These are phyloP conservation scores for Angophora floribunda DNA, from an alignment of 345 rosid genomes.

Conservation along the genomic window DNA sequence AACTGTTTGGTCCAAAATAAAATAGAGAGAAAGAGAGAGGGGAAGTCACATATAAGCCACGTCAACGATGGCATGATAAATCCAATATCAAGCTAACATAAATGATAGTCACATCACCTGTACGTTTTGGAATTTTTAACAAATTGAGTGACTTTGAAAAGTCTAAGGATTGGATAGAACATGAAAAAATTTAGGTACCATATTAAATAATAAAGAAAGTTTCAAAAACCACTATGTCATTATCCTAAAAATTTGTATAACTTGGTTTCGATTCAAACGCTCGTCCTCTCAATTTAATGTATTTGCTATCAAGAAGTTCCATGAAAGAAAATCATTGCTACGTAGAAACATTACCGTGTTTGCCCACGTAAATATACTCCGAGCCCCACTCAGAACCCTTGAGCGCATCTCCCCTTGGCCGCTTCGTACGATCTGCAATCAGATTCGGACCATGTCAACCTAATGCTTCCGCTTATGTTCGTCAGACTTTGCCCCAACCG, in stretches of 20 bases:
- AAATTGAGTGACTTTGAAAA: not conserved
- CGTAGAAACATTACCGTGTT: not conserved
- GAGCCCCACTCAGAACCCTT: not conserved
- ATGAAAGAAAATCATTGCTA: not conserved
- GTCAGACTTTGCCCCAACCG: fast-evolving
- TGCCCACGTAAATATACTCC: not conserved
- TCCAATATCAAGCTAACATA: not conserved
- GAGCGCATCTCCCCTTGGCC: not conserved
- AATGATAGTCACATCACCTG: not conserved
- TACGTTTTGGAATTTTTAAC: not conserved
- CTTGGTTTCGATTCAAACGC: not conserved
- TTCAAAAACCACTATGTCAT: not conserved
- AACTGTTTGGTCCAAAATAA: not conserved
- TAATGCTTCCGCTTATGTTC: not conserved
- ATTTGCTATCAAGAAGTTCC: not conserved
- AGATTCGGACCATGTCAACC: not conserved
- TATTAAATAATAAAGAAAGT: not conserved
- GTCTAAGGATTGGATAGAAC: not conserved
- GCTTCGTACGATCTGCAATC: not conserved
- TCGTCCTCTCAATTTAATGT: not conserved
- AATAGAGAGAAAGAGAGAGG: too few species aligned
- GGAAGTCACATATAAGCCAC: not conserved
- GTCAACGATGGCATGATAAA: not conserved
- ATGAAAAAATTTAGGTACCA: fast-evolving
- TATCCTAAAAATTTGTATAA: not conserved